A percentile compares a stretch with the other conserved stretches of the same genome.
Evolutionary conservation across 1,284 basidiomycete genomes (phyloP).

Genomic region (Boletus smithii): DNA sequence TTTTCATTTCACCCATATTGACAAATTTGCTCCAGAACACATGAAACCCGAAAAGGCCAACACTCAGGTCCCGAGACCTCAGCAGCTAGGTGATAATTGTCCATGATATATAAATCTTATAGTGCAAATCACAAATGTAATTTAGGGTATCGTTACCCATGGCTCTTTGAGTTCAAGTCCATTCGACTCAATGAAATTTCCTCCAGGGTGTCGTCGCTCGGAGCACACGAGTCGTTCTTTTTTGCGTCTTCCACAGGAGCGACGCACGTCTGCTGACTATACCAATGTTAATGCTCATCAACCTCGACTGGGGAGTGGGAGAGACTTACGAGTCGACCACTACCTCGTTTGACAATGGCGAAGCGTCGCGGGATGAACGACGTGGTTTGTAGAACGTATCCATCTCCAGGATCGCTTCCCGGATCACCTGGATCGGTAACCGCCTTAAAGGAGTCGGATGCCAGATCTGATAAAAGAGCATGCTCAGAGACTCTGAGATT

Average conservation of each 20-base stretch:
- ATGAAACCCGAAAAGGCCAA: too few relatives aligned
- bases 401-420: constrained; percentile 52
- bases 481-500: constrained; percentile 57
- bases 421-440: constrained; percentile 59
- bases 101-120: too few relatives aligned
- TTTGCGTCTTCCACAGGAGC: neutral
- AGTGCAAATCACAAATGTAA: too few relatives aligned
- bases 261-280: constrained; percentile 19
- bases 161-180: neutral
- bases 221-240: neutral
- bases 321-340: constrained; percentile 18
- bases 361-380: constrained; percentile 30
- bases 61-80: too few relatives aligned
- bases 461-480: constrained; percentile 58
- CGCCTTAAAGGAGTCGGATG: constrained; percentile 48
- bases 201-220: neutral
- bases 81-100: too few relatives aligned
- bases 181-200: neutral
- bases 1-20: too few relatives aligned
- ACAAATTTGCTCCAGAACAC: too few relatives aligned
- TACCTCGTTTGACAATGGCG: constrained; percentile 13
- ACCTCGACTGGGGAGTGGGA: neutral
- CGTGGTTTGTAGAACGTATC: constrained; percentile 65
- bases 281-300: neutral
- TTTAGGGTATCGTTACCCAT: too few relatives aligned